Percentiles rank a stretch among this genome's conserved stretches.
Evolutionary conservation across 1,284 basidiomycete species (phyloP).

Genomic region (Pholiota adiposa): DNA sequence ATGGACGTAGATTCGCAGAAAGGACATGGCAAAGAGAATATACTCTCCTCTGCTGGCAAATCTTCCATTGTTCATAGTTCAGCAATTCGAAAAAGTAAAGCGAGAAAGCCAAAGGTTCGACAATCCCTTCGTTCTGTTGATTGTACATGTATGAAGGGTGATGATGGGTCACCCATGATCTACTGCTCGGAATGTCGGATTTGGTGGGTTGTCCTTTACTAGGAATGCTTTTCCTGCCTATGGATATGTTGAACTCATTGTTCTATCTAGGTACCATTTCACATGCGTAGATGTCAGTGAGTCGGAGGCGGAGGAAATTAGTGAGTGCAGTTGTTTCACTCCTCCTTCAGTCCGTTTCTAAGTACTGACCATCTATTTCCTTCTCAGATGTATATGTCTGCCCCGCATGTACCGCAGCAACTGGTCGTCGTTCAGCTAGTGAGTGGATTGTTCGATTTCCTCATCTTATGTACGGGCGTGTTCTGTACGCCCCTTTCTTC

Average conservation of each 20-base stretch:
- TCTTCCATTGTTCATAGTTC: constrained; percentile 1
- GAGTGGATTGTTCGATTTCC: constrained; percentile 55
- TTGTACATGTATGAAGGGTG: constrained; percentile 64
- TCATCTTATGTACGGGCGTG: constrained; percentile 27
- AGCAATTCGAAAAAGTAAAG: constrained; percentile 16
- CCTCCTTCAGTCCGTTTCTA: neutral
- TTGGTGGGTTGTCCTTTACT: constrained; percentile 57
- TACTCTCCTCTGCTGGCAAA: neutral
- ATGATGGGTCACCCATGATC: constrained; percentile 85
- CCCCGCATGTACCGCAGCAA: constrained; percentile 64
- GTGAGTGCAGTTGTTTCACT: constrained; percentile 48
- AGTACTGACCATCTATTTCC: constrained; percentile 8
- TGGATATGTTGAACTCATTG: neutral
- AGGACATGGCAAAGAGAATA: constrained; percentile 19
- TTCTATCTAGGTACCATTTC: constrained; percentile 71
- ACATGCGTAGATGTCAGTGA: constrained; percentile 63
- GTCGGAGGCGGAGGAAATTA: constrained; percentile 72
- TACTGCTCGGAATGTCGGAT: constrained; percentile 71
- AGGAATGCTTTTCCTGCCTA: neutral
- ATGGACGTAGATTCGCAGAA: constrained; percentile 19
- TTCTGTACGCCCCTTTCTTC: constrained; percentile 40
- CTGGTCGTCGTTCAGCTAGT: constrained; percentile 74
- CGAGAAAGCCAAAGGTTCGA: constrained; percentile 25
- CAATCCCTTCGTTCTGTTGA: constrained; percentile 35
- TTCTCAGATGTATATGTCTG: constrained; percentile 70